A percentile compares a stretch with the other conserved stretches of the same genome.
phyloP scores from a whole-genome alignment of 345 rosid species.

The Syzygium aqueum region DNA sequence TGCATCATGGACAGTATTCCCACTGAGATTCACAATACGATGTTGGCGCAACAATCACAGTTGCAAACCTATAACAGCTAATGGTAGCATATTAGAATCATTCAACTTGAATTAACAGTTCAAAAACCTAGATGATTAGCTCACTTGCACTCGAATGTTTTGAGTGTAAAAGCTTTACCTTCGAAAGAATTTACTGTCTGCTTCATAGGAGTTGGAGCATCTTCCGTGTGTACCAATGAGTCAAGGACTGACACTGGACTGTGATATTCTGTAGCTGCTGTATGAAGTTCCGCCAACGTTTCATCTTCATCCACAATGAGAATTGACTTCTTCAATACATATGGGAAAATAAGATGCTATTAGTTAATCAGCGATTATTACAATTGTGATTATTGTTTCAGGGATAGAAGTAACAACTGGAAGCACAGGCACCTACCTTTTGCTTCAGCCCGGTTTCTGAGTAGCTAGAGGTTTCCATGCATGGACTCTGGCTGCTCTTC shows the following conservation, averaged over 20 bases:
- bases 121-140: not conserved
- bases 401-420: not conserved
- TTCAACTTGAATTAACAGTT: not conserved
- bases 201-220: conserved; percentile 53
- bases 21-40: not conserved
- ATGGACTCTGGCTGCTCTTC: conserved; percentile 24
- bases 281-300: conserved; percentile 28
- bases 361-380: not conserved
- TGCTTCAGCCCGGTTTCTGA: conserved; percentile 33
- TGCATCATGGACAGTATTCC: not conserved
- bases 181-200: conserved; percentile 12
- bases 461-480: conserved; percentile 20
- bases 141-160: not conserved
- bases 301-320: conserved; percentile 40
- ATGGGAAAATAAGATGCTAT: conserved; percentile 3
- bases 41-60: not conserved
- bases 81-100: not conserved
- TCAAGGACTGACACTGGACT: conserved; percentile 94
- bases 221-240: conserved; percentile 42
- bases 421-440: conserved; percentile 32
- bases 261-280: conserved; percentile 50
- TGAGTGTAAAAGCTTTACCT: conserved; percentile 27
- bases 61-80: not conserved
- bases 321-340: conserved; percentile 34
- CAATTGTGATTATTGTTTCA: not conserved